Evolutionary conservation across 2,329 filamentous ascomycete species (phyloP).

Genomic region (Lachnellula occidentalis): DNA sequence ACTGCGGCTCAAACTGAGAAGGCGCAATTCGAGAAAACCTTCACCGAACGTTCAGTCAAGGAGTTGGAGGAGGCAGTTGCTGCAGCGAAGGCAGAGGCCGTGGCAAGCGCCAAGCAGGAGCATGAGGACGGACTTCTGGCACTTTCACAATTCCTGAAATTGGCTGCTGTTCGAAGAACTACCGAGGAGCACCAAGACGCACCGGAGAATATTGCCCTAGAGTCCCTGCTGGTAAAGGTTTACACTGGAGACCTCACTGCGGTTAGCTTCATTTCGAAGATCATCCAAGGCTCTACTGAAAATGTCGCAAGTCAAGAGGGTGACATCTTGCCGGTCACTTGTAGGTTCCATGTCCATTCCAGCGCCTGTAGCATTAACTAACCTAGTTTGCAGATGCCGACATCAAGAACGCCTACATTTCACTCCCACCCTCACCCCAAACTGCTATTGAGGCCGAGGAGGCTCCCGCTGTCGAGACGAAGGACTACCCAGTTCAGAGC

Average conservation of each 20-base stretch:
- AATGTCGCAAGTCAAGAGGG: conserved; percentile 59
- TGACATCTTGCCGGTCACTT: conserved; percentile 62
- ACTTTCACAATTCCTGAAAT: conserved; percentile 73
- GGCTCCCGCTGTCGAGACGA: conserved; percentile 32
- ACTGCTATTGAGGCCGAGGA: conserved; percentile 28
- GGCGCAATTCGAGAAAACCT: conserved; percentile 53
- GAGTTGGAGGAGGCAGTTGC: conserved; percentile 44
- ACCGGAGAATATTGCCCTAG: conserved; percentile 75
- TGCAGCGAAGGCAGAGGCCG: conserved; percentile 43
- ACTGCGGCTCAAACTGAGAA: conserved; percentile 52
- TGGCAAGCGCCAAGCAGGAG: conserved; percentile 48
- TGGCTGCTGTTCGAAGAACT: conserved; percentile 69
- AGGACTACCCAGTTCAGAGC: conserved; percentile 39
- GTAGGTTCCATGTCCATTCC: conserved; percentile 46
- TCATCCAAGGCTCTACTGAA: conserved; percentile 68
- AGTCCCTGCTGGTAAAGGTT: conserved; percentile 71
- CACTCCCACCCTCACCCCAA: conserved; percentile 36
- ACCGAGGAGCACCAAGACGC: conserved; percentile 57
- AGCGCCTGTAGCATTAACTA: conserved; percentile 9
- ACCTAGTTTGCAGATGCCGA: conserved; percentile 44
- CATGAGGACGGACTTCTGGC: conserved; percentile 62
- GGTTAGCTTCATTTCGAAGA: conserved; percentile 68
- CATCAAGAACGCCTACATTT: conserved; percentile 49
- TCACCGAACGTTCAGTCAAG: conserved; percentile 44
- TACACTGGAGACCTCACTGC: conserved; percentile 74